These are phyloP conservation scores for Chrysophaeum taylorii DNA, from an alignment of 352 stramenopile species.

Conservation along the genomic window DNA sequence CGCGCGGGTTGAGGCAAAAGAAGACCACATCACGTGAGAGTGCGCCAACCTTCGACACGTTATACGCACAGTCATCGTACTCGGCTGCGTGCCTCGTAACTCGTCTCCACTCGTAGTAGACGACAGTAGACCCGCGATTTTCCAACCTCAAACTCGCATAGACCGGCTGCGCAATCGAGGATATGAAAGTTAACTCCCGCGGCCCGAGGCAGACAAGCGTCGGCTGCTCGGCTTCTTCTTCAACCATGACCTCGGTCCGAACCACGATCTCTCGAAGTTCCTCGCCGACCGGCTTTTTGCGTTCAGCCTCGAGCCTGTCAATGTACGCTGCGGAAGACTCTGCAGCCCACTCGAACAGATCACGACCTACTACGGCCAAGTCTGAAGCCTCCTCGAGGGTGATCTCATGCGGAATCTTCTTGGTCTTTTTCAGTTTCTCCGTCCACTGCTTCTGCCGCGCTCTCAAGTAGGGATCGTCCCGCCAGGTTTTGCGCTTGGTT, in stretches of 20 bases:
- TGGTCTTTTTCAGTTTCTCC: conserved; percentile 7
- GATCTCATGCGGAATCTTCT: conserved; percentile 10
- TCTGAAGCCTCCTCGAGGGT: not conserved
- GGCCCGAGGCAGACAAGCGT: too few species aligned
- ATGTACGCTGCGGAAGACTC: not conserved
- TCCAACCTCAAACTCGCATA: not conserved
- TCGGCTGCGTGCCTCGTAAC: too few species aligned
- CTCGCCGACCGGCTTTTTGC: conserved; percentile 11
- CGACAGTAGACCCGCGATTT: conserved; percentile 15
- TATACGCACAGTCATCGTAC: too few species aligned
- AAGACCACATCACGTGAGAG: conserved; percentile 6
- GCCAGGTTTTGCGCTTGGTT: not conserved
- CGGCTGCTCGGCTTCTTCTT: too few species aligned
- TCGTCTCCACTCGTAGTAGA: conserved; percentile 23
- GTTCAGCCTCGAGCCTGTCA: not conserved
- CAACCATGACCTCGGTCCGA: too few species aligned
- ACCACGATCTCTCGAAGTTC: too few species aligned
- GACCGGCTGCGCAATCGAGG: conserved; percentile 2
- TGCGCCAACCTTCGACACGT: too few species aligned
- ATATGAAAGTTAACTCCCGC: too few species aligned
- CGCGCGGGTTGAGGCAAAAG: conserved; percentile 5
- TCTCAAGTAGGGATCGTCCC: conserved; percentile 8
- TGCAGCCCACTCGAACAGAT: conserved; percentile 16
- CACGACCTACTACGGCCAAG: conserved; percentile 4
- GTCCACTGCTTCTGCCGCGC: conserved; percentile 12